Base-by-base conservation (phyloP, 345 rosid species). In the Brassica juncea region DNA sequence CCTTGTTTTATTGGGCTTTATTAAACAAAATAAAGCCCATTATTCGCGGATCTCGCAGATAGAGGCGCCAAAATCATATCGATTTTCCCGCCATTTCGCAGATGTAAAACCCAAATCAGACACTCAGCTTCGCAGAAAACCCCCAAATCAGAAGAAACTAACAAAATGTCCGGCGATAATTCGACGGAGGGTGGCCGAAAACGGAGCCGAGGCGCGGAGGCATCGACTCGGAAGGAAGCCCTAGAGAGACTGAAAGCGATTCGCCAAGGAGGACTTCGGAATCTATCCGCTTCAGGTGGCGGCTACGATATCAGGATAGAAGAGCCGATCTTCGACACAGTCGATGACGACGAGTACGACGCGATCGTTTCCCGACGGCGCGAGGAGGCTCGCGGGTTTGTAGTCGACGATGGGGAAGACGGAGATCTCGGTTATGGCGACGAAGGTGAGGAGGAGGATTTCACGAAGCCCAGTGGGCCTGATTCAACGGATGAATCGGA, bases 381-480 rank as follows among this genome's bases (percentile, higher is more conserved):
- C 0, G 89, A 91, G 76, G 98, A 93, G 80, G 93, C 85, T 35
- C 89, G 81, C 23, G 89, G 87, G 10, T 95, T 95, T 74, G 90
- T 95, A 15, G 96, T 89, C 16, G 88, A 88, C 23, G 99, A 95
- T 59, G 91, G 86, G 6, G 98, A 85, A 37, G 94, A 85, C 49
- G 91, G 90, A 39, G 93, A 86, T 55, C 81, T 91, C 2, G 99
- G 99, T 4, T 95, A 95, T 52, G 83, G 81, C 37, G 98, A 95
- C 68, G 93, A 90, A 42, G 99, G 97, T 1, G 88, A 88, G 59
- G 99, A 95, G 74, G 99, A 93, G 86, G 99, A 95, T 66, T 95
- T 95, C 94, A 77, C 92, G n/a, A 82, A 70, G 12, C 82, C 93
- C 2, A 87, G 87, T 11, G 68, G 88, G 25, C 83, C 85, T 70